phyloP scores from a whole-genome alignment of 2,329 filamentous ascomycete species.

The Fusarium nisikadoi region DNA sequence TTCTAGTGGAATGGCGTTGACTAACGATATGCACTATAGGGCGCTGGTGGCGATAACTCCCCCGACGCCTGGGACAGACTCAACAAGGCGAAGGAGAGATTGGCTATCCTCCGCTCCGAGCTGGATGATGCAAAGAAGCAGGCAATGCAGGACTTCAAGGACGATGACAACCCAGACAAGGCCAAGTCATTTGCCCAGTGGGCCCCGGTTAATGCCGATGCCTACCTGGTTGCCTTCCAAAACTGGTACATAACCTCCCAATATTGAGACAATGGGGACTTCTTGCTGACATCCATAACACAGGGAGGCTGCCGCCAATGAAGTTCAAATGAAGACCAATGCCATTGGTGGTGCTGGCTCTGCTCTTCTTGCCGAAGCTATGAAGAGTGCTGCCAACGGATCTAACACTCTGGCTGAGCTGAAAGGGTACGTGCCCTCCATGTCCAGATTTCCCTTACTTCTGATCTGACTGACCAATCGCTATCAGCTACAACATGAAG shows the following conservation, averaged over 20 bases:
- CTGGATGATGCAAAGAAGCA: background rate
- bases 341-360: background rate
- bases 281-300: background rate
- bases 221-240: background rate
- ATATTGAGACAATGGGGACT: fast-evolving
- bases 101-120: background rate
- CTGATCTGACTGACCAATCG: fast-evolving
- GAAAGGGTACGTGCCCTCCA: background rate
- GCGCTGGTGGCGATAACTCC: background rate
- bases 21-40: fast-evolving
- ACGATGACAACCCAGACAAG: background rate
- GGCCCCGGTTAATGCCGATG: background rate
- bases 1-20: fast-evolving
- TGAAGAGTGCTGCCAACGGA: background rate
- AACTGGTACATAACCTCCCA: background rate
- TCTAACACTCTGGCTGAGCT: background rate
- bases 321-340: background rate
- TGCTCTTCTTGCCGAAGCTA: background rate
- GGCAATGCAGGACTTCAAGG: background rate
- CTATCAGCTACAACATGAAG: background rate
- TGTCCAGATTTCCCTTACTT: too few relatives aligned
- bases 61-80: background rate
- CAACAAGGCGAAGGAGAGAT: background rate
- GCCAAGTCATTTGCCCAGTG: background rate
- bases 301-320: background rate